Base-by-base conservation (phyloP, 2,329 filamentous ascomycete species). In the Elsinoe necatrix region DNA sequence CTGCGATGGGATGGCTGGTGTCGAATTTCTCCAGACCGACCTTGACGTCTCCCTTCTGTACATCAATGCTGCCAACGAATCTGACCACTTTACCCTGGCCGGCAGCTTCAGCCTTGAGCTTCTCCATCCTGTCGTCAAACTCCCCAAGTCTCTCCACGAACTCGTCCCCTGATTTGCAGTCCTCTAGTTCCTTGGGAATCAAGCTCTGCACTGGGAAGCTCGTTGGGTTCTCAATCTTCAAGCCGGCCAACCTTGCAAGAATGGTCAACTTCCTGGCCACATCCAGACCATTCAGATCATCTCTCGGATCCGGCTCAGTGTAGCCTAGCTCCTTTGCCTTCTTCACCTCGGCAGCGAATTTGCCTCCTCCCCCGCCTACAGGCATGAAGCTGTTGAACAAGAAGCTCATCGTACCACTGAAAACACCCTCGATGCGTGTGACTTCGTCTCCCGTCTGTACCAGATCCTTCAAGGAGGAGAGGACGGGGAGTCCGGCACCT, bases 381-480 rank as follows among this genome's bases (percentile, higher is more conserved):
- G 93, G 93, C 50, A 91, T 89, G 71, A 97, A 98, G 20, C 84
- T 91, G 78, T 97, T 97, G 83, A 98, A 97, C 39, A 98, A 79
- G 79, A 96, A 98, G 37, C 88, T 95, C 83, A 98, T 92, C 56
- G 93, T 98, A 61, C 93, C 93, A 60, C 89, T 95, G 75, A 98
- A 97, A 54, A 98, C 91, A 63, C 93, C 93, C 74, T 97, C 92
- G 64, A 98, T 95, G 74, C 86, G 91, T 56, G 82, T 89, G 4
- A 98, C 86, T 69, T 89, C 80, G 68, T 98, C 93, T 41, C 93
- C 93, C 1, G 93, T 98, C 61, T 91, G 86, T 21, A 96, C 82
- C n/a, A 98, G 80, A 66, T 98, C 93, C 68, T 90, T 91, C 61
- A 98, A 76, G 0, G 93, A 96, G 39, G 89, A 95, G 64, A 98